Conservation (phyloP, 1,284 basidiomycete genomes). For the Pholiota adiposa region DNA sequence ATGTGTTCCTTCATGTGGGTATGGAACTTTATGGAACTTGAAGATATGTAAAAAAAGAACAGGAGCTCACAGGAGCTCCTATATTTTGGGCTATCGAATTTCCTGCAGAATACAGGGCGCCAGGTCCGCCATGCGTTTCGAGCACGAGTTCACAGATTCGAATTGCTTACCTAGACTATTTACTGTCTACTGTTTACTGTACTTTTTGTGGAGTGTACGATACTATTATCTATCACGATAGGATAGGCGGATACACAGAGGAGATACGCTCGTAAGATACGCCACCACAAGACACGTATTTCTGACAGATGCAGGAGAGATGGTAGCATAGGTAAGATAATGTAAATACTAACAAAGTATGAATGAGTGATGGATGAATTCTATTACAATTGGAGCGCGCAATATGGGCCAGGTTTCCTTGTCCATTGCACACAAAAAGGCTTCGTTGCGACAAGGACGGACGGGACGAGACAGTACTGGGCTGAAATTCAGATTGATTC, state of each 20-base stretch:
- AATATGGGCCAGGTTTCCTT: not conserved
- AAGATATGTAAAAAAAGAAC: too few species aligned
- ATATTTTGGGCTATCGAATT: too few species aligned
- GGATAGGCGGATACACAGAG: not conserved
- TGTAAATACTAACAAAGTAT: not conserved
- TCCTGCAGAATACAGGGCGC: too few species aligned
- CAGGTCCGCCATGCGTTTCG: too few species aligned
- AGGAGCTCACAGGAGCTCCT: too few species aligned
- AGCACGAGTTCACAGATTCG: too few species aligned
- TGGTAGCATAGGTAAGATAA: not conserved
- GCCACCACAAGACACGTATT: not conserved
- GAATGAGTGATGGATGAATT: not conserved
- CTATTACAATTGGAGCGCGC: not conserved
- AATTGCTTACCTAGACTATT: too few species aligned
- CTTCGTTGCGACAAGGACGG: not conserved
- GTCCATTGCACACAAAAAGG: not conserved
- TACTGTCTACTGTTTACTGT: too few species aligned
- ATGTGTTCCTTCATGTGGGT: too few species aligned
- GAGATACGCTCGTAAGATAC: conserved; percentile 3
- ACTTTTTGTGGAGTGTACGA: not conserved
- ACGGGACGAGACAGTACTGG: not conserved
- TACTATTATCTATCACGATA: not conserved
- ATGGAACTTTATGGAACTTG: too few species aligned
- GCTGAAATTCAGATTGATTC: too few species aligned
- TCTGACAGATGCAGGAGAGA: not conserved